Conservation (phyloP, 1,284 basidiomycete species). For the Pascua sp. region DNA sequence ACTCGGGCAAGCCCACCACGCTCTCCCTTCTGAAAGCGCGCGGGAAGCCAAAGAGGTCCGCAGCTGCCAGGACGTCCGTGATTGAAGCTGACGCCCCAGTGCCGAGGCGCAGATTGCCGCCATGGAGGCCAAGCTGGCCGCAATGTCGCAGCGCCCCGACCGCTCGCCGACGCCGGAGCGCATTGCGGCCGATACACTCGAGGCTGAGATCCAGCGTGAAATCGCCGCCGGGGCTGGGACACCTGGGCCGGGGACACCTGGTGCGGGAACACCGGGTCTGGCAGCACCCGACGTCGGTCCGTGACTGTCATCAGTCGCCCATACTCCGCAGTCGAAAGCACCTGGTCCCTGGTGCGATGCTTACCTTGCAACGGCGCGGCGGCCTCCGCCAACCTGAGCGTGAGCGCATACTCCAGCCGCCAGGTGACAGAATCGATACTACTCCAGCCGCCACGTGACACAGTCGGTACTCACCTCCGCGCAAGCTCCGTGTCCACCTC, state of each 20-base stretch:
- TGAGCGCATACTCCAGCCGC: no score
- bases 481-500: slow-evolving; percentile 59
- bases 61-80: background rate
- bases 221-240: slow-evolving; percentile 7
- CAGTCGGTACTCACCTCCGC: slow-evolving; percentile 24
- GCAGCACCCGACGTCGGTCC: no score
- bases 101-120: slow-evolving; percentile 86
- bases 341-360: background rate
- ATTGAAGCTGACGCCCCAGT: slow-evolving; percentile 49
- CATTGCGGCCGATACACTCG: slow-evolving; percentile 14
- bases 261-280: no score
- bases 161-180: slow-evolving; percentile 15
- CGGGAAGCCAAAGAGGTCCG: slow-evolving; percentile 60
- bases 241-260: no score
- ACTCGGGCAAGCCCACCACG: slow-evolving; percentile 72
- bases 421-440: background rate
- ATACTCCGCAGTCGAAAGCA: no score
- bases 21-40: slow-evolving; percentile 79
- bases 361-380: slow-evolving; percentile 63
- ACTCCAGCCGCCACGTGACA: no score
- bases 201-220: slow-evolving; percentile 18
- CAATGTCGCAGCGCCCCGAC: slow-evolving; percentile 58
- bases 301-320: slow-evolving; percentile 56
- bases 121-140: slow-evolving; percentile 88
- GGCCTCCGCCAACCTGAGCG: slow-evolving; percentile 53